These are phyloP conservation scores for Iberis pinnata DNA, from an alignment of 345 rosid genomes.

Conservation along the genomic window DNA sequence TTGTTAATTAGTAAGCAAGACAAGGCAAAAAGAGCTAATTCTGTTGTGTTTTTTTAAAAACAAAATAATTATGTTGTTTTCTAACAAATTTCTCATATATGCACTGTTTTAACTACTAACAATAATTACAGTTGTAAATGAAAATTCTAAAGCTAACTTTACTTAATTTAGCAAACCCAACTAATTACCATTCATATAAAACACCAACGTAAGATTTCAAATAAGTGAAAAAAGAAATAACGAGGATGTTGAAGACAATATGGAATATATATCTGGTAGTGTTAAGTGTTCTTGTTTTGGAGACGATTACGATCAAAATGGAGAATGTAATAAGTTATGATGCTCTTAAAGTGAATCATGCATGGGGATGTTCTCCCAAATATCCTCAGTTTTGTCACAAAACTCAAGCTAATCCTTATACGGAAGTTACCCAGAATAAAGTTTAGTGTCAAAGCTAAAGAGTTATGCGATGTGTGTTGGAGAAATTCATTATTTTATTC, in stretches of 20 bases:
- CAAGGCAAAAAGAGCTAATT: no score
- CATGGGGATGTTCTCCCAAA: constrained; percentile 29
- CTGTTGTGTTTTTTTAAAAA: no score
- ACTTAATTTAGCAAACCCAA: constrained; percentile 13
- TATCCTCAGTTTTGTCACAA: constrained; percentile 24
- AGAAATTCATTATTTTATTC: no score
- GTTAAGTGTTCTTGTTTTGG: neutral
- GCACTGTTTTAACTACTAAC: constrained; percentile 10
- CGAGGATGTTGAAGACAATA: constrained; percentile 6
- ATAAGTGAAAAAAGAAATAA: neutral
- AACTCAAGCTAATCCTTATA: constrained; percentile 22
- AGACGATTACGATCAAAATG: constrained; percentile 8
- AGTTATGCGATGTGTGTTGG: no score
- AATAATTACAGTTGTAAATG: constrained; percentile 7
- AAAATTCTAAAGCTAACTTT: neutral
- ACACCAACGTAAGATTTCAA: neutral
- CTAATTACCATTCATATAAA: constrained; percentile 4
- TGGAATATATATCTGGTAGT: constrained; percentile 6
- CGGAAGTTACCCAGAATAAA: neutral
- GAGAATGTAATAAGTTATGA: constrained; percentile 9
- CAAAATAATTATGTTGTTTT: no score
- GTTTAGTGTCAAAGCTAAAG: no score
- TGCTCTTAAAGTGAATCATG: constrained; percentile 13
- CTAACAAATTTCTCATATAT: neutral
- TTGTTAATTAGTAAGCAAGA: no score